Evolutionary conservation across 208 protist species (phyloP).

Genomic region (Trypanosoma vivax): DNA sequence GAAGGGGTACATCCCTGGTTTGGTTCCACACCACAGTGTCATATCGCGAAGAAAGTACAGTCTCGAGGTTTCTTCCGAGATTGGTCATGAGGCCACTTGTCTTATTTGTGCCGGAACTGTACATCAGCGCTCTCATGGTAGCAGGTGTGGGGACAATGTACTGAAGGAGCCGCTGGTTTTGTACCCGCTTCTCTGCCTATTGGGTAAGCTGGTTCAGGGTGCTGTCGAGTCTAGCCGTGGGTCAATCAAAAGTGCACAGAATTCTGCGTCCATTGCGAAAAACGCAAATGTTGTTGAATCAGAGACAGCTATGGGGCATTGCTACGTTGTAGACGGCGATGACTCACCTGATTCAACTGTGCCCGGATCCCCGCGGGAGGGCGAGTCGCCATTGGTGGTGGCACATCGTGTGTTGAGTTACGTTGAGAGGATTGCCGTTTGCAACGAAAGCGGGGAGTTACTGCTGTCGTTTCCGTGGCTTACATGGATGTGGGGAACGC

Average conservation of each 20-base stretch:
- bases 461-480: conserved; percentile 71
- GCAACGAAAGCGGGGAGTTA: conserved; percentile 45
- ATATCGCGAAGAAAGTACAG: conserved; percentile 66
- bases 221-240: neutral
- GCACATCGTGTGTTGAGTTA: conserved; percentile 57
- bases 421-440: conserved; percentile 76
- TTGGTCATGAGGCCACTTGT: conserved; percentile 29
- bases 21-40: conserved; percentile 22
- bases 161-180: conserved; percentile 19
- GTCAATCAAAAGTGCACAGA: neutral
- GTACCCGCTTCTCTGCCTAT: conserved; percentile 14
- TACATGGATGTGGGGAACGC: conserved; percentile 68
- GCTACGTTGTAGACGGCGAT: neutral
- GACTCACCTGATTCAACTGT: conserved; percentile 8
- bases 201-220: conserved; percentile 6
- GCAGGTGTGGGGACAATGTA: neutral
- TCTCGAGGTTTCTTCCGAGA: conserved; percentile 66
- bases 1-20: conserved; percentile 38
- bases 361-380: conserved; percentile 12
- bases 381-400: conserved; percentile 33
- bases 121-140: neutral
- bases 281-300: neutral
- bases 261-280: neutral
- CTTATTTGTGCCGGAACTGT: conserved; percentile 30
- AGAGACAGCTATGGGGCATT: neutral